phyloP scores from a whole-genome alignment of 2,329 filamentous ascomycete genomes.

The Xylariaceae sp. region DNA sequence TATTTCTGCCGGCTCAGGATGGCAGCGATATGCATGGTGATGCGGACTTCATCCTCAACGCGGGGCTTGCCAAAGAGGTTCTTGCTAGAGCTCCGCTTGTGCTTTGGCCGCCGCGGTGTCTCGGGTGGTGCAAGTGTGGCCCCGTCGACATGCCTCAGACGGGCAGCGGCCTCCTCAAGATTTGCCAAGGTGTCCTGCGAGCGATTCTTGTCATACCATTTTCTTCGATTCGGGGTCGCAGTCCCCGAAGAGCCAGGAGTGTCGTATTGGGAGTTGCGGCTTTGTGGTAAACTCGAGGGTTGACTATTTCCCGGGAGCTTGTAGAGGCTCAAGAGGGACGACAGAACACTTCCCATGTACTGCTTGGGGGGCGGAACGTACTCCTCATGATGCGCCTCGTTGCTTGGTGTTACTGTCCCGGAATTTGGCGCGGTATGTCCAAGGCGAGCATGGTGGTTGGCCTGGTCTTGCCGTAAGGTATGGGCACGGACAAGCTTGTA shows the following conservation, averaged over 20 bases:
- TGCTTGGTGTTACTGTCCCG: conserved; percentile 20
- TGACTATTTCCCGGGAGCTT: conserved; percentile 26
- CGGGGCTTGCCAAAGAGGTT: conserved; percentile 30
- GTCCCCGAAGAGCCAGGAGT: conserved; percentile 30
- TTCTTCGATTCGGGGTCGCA: conserved; percentile 34
- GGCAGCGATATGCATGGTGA: conserved; percentile 48
- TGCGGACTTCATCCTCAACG: conserved; percentile 37
- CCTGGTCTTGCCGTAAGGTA: conserved; percentile 21
- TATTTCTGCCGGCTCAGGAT: conserved; percentile 77
- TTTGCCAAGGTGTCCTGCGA: conserved; percentile 40
- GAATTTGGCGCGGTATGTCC: conserved; percentile 11
- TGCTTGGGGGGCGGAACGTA: conserved; percentile 32
- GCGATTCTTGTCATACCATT: conserved; percentile 42
- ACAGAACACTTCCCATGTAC: conserved; percentile 37
- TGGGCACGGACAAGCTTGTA: conserved; percentile 37
- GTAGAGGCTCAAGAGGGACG: conserved; percentile 39
- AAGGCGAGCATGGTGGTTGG: conserved; percentile 6
- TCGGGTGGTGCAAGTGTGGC: no score
- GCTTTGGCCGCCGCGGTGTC: conserved; percentile 26
- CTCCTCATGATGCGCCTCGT: conserved; percentile 33
- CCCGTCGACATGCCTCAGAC: conserved; percentile 28
- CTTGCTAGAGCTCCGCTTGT: conserved; percentile 30
- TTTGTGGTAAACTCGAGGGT: conserved; percentile 17
- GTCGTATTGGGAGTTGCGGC: conserved; percentile 19
- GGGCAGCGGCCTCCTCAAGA: conserved; percentile 37